Base-by-base conservation (phyloP, 2,329 filamentous ascomycete species). In the Hypoxylon sp. region DNA sequence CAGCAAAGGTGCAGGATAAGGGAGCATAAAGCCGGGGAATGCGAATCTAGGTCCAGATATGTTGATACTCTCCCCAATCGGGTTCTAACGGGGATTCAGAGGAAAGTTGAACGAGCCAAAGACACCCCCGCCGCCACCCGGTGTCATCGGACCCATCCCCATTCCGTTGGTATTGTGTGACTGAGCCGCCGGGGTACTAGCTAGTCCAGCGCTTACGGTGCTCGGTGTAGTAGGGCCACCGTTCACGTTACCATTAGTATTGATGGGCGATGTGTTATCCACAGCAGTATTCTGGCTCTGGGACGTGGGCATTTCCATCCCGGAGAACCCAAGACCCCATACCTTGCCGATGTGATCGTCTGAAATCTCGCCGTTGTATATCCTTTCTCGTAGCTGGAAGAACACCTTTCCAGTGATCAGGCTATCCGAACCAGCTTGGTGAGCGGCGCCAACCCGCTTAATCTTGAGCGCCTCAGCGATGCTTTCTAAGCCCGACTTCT, bases 381-480 rank as follows among this genome's bases (percentile, higher is more conserved):
- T 93, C 77, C 93, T 90, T 77, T 94, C 91, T 66, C 91, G 89
- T 85, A 98, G 92, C 75, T 94, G 92, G 88, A 97, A 99, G 82
- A 98, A 99, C 31, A 98, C 93, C 74, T 92, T 91, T 53, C 96
- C 96, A 0, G 96, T 99, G 31, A 99, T 88, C 74, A 98, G 88
- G 19, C 94, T 95, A 80, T 99, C 96, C 0, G 93, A 97, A 29
- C 95, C 96, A 42, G 94, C 96, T 78, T 97, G 94, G 79, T 99
- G 96, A 56, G 93, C 92, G 35, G 90, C 89, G 10, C 96, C 96
- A 32, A 97, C 86, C 53, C 96, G 90, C 82, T 96, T 94, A 63
- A 98, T 92, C 75, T 94, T 95, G 68, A 99, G 88, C 67, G 94
- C 93, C 71, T 98, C 95, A 11, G 95, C 95, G 72, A 98, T 93